These are phyloP conservation scores for Miamiensis avidus DNA, from an alignment of 169 alveolate species.

Conservation along the genomic window DNA sequence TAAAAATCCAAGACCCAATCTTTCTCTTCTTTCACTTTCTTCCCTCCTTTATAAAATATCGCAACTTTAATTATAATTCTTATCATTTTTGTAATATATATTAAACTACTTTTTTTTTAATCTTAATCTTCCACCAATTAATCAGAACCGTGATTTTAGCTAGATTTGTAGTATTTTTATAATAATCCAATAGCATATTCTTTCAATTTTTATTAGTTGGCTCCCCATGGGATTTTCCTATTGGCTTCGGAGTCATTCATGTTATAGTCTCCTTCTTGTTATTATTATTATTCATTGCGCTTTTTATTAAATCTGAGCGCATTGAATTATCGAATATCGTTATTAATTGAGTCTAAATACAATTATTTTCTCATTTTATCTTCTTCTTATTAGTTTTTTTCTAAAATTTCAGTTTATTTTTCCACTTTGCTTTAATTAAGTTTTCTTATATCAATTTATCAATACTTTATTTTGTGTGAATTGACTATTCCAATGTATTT, in stretches of 20 bases:
- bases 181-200: neutral
- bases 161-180: neutral
- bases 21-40: constrained; percentile 18
- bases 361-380: neutral
- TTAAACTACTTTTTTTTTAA: neutral
- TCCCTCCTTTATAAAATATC: neutral
- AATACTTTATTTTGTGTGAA: no score
- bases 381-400: neutral
- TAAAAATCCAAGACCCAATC: constrained; percentile 15
- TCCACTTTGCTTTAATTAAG: neutral
- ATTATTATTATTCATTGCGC: neutral
- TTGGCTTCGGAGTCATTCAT: neutral
- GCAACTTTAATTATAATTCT: neutral
- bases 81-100: neutral
- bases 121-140: constrained; percentile 1
- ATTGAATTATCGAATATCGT: neutral
- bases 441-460: neutral
- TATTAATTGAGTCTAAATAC: neutral
- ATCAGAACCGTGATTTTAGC: neutral
- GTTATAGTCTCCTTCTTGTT: neutral
- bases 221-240: constrained; percentile 21
- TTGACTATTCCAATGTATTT: neutral
- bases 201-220: constrained; percentile 13
- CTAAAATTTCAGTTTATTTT: neutral
- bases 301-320: neutral